Base-by-base conservation (phyloP, 768 basidiomycete genomes). In the Kwoniella heveanensis region DNA sequence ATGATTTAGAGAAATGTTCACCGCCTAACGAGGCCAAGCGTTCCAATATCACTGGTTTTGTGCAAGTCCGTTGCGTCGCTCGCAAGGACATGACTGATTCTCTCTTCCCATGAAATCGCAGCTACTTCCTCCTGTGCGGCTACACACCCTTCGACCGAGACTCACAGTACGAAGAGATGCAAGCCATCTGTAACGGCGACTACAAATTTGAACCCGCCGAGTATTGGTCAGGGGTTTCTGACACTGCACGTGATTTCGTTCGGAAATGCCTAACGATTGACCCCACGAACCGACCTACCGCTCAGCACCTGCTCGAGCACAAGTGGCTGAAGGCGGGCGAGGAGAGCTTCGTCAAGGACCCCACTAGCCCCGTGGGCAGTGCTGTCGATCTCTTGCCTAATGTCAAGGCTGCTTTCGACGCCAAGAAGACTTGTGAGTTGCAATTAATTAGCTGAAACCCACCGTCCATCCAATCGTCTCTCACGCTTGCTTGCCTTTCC, bases 131-230 rank as follows among this genome's bases (percentile, higher is more conserved):
- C 2, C 88, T 97, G 26, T 88, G 88, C 55, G 88, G 86, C 8
- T 81, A 98, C 83, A 99, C 96, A 5, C 96, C 96, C 0, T 99
- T 99, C 77, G 94, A 98, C 79, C 87, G 92, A 25, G 94, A 97
- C 62, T 87, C 85, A 1, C 81, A 82, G 64, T 80, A 80, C 55
- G 86, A 87, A 67, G 95, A 98, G 82, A 94, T 93, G 88, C 88
- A 95, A 74, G 95, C 95, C 32, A 97, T 98, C 83, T 87, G 93
- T 53, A 85, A 86, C 0, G 93, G 92, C 7, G 91, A 96, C 81
- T 97, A 92, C 82, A 88, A 88, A 76, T 98, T 97, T 76, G 88
- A 88, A 84, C 89, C 89, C 22, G 69, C 65, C n/a, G 78, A 57
- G 85, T 89, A 80, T 70, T 81, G 80, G 80, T 30, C 62, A 26